Base-by-base conservation (phyloP, 257 asterid species). In the Ilex asprella region DNA sequence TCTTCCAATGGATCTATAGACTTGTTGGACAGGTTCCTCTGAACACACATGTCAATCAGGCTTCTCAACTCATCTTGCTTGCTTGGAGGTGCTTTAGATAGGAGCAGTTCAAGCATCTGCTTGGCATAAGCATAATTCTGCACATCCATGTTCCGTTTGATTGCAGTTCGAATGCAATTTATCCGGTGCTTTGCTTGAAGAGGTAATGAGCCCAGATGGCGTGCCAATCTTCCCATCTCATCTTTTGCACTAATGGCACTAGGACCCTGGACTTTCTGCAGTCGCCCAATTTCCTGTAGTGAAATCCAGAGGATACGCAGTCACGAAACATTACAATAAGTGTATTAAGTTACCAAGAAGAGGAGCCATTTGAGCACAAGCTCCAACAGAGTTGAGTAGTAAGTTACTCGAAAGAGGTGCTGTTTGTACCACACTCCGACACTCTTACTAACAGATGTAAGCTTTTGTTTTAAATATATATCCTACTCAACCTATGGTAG, bases 51-150 rank as follows among this genome's bases (percentile, higher is more conserved):
- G 69, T 93, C 97, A 65, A 89, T 75, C 71, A 93, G 77, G 84
- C 99, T 93, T 75, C 96, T 84, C 79, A 93, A 67, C 43, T 93
- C 97, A 0, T 93, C 97, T 87, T 93, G 97, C 82, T 93, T 93
- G 29, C 96, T 89, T 3, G 93, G 65, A 11, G 97, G 97, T 32
- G 99, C 99, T 79, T 93, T 93, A 43, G 99, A 85, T 56, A 93
- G 67, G 56, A 93, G 90, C 49, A 89, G 72, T 66, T 93, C 99
- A 27, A 93, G 96, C 99, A 93, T 93, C 79, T 93, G 97, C 67
- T 93, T 93, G 68, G 96, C 67, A 69, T 93, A 93, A n/a, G 68
- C 99, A 39, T 74, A 93, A 72, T 93, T 93, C 75, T 93, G 99
- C 32, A 93, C 96, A 70, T 93, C 99, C 99, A 89, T 93, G 76